Conservation (phyloP, 192 early-diverging fungal species). For the Entomortierella lignicola region DNA sequence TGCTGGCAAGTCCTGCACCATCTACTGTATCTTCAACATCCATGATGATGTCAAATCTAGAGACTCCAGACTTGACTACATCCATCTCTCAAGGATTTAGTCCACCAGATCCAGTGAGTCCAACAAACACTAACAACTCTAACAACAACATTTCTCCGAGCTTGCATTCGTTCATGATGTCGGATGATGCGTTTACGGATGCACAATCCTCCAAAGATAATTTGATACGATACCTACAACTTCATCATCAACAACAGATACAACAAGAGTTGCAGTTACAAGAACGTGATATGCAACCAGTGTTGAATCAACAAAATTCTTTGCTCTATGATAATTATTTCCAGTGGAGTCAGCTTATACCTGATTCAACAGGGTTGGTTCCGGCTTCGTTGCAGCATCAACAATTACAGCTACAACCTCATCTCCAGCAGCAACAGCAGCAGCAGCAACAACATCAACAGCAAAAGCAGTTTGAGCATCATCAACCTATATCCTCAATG, state of each 20-base stretch:
- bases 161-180: slow-evolving; percentile 43
- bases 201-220: slow-evolving; percentile 31
- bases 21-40: neutral
- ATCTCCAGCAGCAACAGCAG: slow-evolving; percentile 25
- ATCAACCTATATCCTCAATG: slow-evolving; percentile 10
- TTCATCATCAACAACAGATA: slow-evolving; percentile 35
- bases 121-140: neutral
- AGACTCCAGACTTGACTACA: neutral
- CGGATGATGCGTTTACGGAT: slow-evolving; percentile 38
- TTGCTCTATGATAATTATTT: slow-evolving; percentile 45
- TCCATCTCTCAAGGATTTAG: neutral
- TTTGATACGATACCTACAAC: slow-evolving; percentile 40
- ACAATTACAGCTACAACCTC: slow-evolving; percentile 30
- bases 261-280: slow-evolving; percentile 35
- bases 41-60: neutral
- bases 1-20: neutral
- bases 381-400: slow-evolving; percentile 5
- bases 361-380: neutral
- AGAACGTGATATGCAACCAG: slow-evolving; percentile 29
- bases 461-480: slow-evolving; percentile 25
- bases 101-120: slow-evolving; percentile 23
- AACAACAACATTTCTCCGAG: slow-evolving; percentile 34
- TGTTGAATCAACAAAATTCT: slow-evolving; percentile 51
- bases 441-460: slow-evolving; percentile 32
- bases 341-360: slow-evolving; percentile 26